phyloP scores from a whole-genome alignment of 345 rosid genomes.

The Durio zibethinus region DNA sequence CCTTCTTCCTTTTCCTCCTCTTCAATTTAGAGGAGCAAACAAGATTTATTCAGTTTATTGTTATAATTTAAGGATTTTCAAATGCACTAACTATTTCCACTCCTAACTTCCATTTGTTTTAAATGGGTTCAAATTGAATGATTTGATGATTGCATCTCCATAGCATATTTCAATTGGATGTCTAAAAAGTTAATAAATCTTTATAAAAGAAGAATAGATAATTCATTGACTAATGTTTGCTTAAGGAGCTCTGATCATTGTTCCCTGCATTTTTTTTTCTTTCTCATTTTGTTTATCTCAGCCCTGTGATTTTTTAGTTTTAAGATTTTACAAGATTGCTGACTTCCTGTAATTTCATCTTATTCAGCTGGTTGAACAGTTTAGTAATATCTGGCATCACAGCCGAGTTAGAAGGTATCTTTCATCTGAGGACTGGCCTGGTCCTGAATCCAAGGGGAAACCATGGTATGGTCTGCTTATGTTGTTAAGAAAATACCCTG shows the following conservation, averaged over 20 bases:
- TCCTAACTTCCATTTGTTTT: background rate
- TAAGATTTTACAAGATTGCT: background rate
- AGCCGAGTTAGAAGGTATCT: conserved; percentile 81
- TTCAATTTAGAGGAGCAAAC: background rate
- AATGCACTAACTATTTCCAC: background rate
- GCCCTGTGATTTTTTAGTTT: conserved; percentile 10
- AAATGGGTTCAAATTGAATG: background rate
- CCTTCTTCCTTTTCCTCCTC: background rate
- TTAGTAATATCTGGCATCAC: conserved; percentile 82
- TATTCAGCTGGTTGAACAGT: conserved; percentile 71
- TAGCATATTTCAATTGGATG: background rate
- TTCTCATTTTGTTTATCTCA: background rate
- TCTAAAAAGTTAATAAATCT: background rate
- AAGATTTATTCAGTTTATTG: background rate
- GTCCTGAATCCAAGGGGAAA: conserved; percentile 76
- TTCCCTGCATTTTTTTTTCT: background rate
- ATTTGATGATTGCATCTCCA: background rate
- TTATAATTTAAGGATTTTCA: background rate
- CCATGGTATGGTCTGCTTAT: conserved; percentile 92
- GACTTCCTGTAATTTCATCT: conserved; percentile 7
- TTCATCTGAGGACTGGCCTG: conserved; percentile 69
- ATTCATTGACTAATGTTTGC: background rate
- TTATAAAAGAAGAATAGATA: background rate
- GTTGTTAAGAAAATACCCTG: conserved; percentile 86
- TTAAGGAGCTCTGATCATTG: background rate